phyloP scores from a whole-genome alignment of 2,329 filamentous ascomycete genomes.

The Nakataea oryzae region DNA sequence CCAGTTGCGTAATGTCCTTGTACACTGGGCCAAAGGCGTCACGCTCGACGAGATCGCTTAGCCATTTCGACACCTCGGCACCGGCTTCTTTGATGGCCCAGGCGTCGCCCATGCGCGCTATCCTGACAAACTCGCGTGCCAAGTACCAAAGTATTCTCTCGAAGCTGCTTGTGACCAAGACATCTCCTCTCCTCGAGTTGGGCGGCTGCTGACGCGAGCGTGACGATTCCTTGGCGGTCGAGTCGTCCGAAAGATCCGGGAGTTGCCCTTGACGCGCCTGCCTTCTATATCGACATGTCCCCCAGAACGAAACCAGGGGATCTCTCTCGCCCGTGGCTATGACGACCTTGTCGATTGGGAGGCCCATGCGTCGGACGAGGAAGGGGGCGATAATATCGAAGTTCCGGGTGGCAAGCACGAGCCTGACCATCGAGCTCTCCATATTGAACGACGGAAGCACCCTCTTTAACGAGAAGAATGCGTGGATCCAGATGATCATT shows the following conservation, averaged over 20 bases:
- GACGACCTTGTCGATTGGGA: not conserved
- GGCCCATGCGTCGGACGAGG: not conserved
- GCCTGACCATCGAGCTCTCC: not conserved
- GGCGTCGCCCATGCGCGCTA: not conserved
- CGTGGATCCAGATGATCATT: not conserved
- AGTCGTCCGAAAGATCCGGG: not conserved
- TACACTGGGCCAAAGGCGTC: not conserved
- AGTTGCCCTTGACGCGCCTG: not conserved
- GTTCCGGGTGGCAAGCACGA: not conserved
- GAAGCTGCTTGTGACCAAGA: not conserved
- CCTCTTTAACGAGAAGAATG: not conserved
- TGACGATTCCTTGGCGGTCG: not conserved
- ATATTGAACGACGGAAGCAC: not conserved
- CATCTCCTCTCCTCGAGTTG: not conserved
- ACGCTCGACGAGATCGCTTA: not conserved
- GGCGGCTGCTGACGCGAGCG: not conserved
- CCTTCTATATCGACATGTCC: not conserved
- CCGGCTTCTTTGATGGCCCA: not conserved
- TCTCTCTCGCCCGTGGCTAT: not conserved
- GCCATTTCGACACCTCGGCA: not conserved
- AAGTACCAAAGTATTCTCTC: slow-evolving; percentile 1
- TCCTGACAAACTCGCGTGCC: slow-evolving; percentile 1
- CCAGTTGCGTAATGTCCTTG: not conserved
- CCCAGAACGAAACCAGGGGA: not conserved
- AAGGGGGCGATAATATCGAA: not conserved